phyloP scores from a whole-genome alignment of 768 basidiomycete species.

The Albatrellus ellisii region DNA sequence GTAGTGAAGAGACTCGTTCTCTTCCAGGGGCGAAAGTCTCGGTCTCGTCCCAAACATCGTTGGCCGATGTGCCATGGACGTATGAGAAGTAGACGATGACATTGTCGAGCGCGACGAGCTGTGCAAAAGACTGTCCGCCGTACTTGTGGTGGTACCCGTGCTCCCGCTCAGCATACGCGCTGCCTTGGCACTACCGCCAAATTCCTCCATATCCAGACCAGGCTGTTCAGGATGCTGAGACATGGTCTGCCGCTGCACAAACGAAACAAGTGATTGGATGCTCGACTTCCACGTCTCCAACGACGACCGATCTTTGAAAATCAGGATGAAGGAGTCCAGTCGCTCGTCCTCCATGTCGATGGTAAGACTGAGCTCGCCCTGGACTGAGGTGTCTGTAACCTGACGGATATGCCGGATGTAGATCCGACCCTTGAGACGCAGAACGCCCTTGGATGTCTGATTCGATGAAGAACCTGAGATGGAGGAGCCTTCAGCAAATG shows the following conservation, averaged over 20 bases:
- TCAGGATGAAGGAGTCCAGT: conserved; percentile 89
- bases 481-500: conserved; percentile 35
- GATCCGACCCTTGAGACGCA: conserved; percentile 89
- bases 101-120: conserved; percentile 50
- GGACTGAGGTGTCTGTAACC: conserved; percentile 66
- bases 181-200: conserved; percentile 64
- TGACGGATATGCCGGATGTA: conserved; percentile 91
- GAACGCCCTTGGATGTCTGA: conserved; percentile 42
- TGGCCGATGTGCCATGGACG: conserved; percentile 12
- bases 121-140: conserved; percentile 47
- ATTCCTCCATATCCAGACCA: conserved; percentile 40
- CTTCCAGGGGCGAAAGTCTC: conserved; percentile 13
- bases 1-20: conserved; percentile 9
- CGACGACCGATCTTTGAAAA: conserved; percentile 84
- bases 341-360: conserved; percentile 96
- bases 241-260: conserved; percentile 47
- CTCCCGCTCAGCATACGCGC: conserved; percentile 73
- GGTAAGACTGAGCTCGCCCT: conserved; percentile 83
- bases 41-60: conserved; percentile 7
- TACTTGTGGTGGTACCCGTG: conserved; percentile 41
- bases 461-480: conserved; percentile 1
- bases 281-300: conserved; percentile 83
- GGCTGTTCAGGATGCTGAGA: conserved; percentile 22
- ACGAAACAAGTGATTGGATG: conserved; percentile 64
- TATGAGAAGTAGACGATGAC: conserved; percentile 55